Evolutionary conservation across 2,329 filamentous ascomycete genomes (phyloP), one percentile per base, ranked within the genome.

Genomic region (Beauveria asiatica): DNA sequence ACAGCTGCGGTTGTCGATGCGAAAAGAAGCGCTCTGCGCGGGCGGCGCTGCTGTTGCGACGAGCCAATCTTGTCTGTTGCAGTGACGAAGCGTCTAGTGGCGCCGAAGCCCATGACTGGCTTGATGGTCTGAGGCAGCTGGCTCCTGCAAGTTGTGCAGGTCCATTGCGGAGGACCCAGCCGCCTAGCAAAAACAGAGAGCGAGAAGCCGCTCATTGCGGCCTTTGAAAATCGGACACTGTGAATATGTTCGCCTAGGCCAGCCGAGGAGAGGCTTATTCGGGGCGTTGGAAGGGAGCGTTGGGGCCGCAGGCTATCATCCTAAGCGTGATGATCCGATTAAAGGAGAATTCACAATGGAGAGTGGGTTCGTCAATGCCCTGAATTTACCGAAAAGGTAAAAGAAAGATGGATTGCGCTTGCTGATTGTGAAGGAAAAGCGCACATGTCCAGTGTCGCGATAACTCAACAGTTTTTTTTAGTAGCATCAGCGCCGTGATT

Each of bases 1-100:
- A 76, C 80, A 21, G 76, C 80, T n/a, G 75, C 78, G 17, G 81
- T 79, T 2, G 77, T 74, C 6, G 82, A 79, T 16, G 81, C 79
- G 44, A 81, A 74, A 30, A 84, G 68, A 17, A 83, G 67, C 9
- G 70, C 64, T 51, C 69, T 67, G 41, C 66, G 64, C 11, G 71
- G 67, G 1, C 68, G 66, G 17, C 66, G 59, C 21, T 61, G 64
- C n/a, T 63, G 59, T 62, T 46, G 65, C 41, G 65, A 69, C 27
- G 62, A 66, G 61, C 66, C 27, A 65, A 65, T 37, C 42, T 30
- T 53, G 49, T 50, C 57, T 6, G 57, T 61, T 9, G 65, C 60
- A 10, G 70, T 72, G 50, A 70, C 67, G 57, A 74, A 74, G 6
- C 64, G 63, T 53, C 70, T 68, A 64, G 64, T 52, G 42, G 64